These are phyloP conservation scores for Microdochium paspali DNA, from an alignment of 2,329 filamentous ascomycete genomes.

Conservation along the genomic window DNA sequence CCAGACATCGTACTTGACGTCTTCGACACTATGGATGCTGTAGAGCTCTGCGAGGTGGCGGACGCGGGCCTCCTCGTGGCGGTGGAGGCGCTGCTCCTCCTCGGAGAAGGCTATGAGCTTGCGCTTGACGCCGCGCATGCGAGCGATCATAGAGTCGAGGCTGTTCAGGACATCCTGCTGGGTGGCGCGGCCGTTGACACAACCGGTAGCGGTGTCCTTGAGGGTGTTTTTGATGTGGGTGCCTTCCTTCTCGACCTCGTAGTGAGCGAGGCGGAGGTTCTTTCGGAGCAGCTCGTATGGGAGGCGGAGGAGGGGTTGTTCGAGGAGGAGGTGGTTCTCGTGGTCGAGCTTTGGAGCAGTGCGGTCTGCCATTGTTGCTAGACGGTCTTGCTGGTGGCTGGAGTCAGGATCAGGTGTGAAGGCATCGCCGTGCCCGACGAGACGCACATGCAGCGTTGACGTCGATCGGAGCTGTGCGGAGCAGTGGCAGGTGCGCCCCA, in stretches of 20 bases:
- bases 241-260: conserved; percentile 64
- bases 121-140: conserved; percentile 79
- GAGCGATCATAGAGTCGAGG: conserved; percentile 75
- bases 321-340: conserved; percentile 72
- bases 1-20: conserved; percentile 93
- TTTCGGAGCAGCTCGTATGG: conserved; percentile 88
- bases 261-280: conserved; percentile 83
- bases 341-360: conserved; percentile 62
- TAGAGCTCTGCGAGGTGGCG: conserved; percentile 76
- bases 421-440: neutral
- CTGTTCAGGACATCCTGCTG: conserved; percentile 67
- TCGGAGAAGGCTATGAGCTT: conserved; percentile 71
- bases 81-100: conserved; percentile 71
- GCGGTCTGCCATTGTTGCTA: conserved; percentile 45
- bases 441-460: neutral
- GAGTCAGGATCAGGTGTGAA: neutral
- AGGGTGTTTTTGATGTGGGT: conserved; percentile 51
- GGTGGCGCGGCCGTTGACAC: conserved; percentile 50
- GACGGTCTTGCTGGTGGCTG: neutral
- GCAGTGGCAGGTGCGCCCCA: too few relatives aligned
- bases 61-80: conserved; percentile 66
- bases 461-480: conserved; percentile 1
- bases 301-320: conserved; percentile 87
- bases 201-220: conserved; percentile 56
- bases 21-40: conserved; percentile 68